These are phyloP conservation scores for Didymellaceae sp. DNA, from an alignment of 2,329 filamentous ascomycete species.

Conservation along the genomic window DNA sequence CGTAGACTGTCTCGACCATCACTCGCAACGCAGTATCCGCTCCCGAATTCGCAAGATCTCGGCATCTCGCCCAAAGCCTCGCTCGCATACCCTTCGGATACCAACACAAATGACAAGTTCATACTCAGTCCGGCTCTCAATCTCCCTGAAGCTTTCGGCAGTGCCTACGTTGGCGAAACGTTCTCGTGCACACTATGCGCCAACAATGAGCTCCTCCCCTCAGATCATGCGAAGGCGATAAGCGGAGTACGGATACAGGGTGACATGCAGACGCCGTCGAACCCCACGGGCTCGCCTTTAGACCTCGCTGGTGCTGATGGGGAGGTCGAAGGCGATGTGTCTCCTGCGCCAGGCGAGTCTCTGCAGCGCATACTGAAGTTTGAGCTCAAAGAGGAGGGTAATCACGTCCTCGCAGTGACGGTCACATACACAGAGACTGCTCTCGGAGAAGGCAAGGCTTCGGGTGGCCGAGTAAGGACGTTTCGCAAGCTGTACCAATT, in stretches of 20 bases:
- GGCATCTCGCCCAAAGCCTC: conserved; percentile 64
- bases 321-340: conserved; percentile 34
- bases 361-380: conserved; percentile 84
- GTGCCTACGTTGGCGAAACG: conserved; percentile 92
- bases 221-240: conserved; percentile 58
- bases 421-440: conserved; percentile 91
- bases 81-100: conserved; percentile 70
- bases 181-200: conserved; percentile 94
- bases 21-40: conserved; percentile 72
- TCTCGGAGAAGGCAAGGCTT: conserved; percentile 57
- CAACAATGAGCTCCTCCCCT: conserved; percentile 76
- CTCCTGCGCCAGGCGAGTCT: conserved; percentile 66
- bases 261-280: conserved; percentile 92
- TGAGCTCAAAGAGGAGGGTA: conserved; percentile 91
- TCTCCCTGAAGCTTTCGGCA: conserved; percentile 88
- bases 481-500: conserved; percentile 98
- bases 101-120: conserved; percentile 58
- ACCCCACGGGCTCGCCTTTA: conserved; percentile 67
- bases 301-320: conserved; percentile 58
- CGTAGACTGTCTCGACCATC: conserved; percentile 80
- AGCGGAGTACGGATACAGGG: conserved; percentile 83
- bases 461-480: conserved; percentile 72
- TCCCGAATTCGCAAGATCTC: conserved; percentile 60
- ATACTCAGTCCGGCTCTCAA: conserved; percentile 71
- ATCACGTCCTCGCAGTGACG: conserved; percentile 90